Base-by-base conservation (phyloP, 2,329 filamentous ascomycete genomes). In the Cercospora nicotianae region DNA sequence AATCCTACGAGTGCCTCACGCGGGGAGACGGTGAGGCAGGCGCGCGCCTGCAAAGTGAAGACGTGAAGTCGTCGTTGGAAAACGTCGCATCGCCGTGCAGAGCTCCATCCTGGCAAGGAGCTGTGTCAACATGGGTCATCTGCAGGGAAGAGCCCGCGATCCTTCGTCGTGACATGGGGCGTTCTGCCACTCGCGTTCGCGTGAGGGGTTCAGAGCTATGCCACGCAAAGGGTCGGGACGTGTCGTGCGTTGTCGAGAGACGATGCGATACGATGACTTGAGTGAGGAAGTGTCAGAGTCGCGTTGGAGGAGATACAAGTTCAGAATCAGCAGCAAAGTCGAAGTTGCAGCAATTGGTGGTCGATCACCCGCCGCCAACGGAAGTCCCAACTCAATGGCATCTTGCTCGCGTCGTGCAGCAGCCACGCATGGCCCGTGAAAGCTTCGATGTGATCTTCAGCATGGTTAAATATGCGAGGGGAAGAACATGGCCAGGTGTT, bases 41-140 rank as follows among this genome's bases (percentile, higher is more conserved):
- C 33, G 48, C 48, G 51, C 33, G 57, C 20, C 18, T 18, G n/a
- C 60, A 36, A 63, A 51, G 20, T 53, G 28, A 7, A 64, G 55
- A 55, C 65, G 39, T 67, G 65, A 64, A 51, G 60, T 67, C 16
- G 60, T 36, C 42, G 39, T 63, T 33, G 13, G 18, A 36, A 31
- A 36, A 26, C n/a, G 42, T 63, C 36, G n/a, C 12, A 36, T 12
- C 42, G 39, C 28, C 60, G 39, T 53, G 12, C 39, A 63, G 48
- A 53, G 42, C 45, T 53, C 12, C 12, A 53, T 33, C 60, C 60
- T 53, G 45, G 60, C 48, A 42, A 30, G 36, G 60, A 48, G 39
- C 58, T 45, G 13, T 57, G 36, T 39, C 48, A 16, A 30, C 51
- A 57, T 20, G 51, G 51, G 12, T 30, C 48, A 53, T 26, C 18